Percentiles rank a stretch among this genome's conserved stretches.
Evolutionary conservation across 257 asterid genomes (phyloP).

Genomic region (Nicotiana benthamiana): DNA sequence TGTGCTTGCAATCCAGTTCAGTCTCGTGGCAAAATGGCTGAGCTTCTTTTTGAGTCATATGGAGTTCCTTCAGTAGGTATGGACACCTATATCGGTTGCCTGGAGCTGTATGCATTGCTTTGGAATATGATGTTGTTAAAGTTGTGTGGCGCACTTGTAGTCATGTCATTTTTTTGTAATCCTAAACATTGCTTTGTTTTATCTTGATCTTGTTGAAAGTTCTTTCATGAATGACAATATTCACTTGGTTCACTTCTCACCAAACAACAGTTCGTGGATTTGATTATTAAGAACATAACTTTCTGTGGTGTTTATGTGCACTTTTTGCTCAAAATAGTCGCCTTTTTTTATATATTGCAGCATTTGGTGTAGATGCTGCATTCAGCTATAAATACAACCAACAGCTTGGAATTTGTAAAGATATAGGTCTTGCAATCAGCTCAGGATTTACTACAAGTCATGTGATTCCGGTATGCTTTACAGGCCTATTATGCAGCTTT

Average conservation of each 20-base stretch:
- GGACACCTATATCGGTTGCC: neutral
- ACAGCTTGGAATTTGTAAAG: slow-evolving; percentile 60
- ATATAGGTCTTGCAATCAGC: slow-evolving; percentile 76
- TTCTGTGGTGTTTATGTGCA: neutral
- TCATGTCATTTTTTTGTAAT: neutral
- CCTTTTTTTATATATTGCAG: slow-evolving; percentile 29
- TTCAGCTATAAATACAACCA: slow-evolving; percentile 90
- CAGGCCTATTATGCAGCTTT: neutral
- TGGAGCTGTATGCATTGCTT: neutral
- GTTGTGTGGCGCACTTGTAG: neutral
- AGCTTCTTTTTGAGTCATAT: slow-evolving; percentile 91
- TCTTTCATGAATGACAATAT: neutral
- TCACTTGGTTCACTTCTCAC: neutral
- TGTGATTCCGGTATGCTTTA: slow-evolving; percentile 81
- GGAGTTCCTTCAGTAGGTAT: slow-evolving; percentile 96
- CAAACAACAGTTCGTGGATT: neutral
- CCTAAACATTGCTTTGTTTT: neutral
- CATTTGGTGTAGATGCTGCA: slow-evolving; percentile 92
- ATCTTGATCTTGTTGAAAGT: neutral
- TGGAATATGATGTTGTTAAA: neutral
- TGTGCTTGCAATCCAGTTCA: slow-evolving; percentile 94
- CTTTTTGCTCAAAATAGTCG: neutral
- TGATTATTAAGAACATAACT: neutral
- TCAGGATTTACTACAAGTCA: slow-evolving; percentile 90
- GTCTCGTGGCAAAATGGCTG: slow-evolving; percentile 96